Evolutionary conservation across 2,329 filamentous ascomycete species (phyloP).

Genomic region (Penicillium sp.): DNA sequence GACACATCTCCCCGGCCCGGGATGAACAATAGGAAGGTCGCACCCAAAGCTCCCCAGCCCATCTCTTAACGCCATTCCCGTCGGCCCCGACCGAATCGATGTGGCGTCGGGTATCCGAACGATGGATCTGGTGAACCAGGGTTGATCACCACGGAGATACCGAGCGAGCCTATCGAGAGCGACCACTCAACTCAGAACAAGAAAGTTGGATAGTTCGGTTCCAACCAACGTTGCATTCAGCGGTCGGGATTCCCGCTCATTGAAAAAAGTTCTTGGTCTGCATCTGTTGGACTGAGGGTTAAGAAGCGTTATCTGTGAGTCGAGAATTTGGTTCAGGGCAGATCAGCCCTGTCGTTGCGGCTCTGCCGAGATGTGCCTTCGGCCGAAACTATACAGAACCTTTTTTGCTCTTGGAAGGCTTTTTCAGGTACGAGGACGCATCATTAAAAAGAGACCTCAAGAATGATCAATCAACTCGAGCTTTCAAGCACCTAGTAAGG

Average conservation of each 20-base stretch:
- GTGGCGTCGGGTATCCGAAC: constrained; percentile 7
- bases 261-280: background rate
- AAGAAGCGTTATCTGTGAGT: too few species aligned
- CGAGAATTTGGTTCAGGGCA: constrained; percentile 6
- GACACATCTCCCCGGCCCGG: background rate
- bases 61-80: background rate
- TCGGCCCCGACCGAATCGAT: constrained; percentile 9
- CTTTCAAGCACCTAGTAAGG: background rate
- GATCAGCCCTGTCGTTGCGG: background rate
- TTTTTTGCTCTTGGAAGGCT: background rate
- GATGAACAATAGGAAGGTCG: background rate
- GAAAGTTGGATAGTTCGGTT: background rate
- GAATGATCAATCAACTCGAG: background rate
- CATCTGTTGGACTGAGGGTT: background rate
- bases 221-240: background rate
- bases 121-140: constrained; percentile 5
- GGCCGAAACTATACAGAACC: constrained; percentile 5
- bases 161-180: background rate
- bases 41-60: background rate
- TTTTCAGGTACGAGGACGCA: background rate
- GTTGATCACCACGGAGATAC: background rate
- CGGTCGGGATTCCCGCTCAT: background rate
- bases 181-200: background rate
- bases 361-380: constrained; percentile 1
- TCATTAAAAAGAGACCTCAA: background rate